Evolutionary conservation across 2,329 filamentous ascomycete species (phyloP).

Genomic region (Microdochium paspali): DNA sequence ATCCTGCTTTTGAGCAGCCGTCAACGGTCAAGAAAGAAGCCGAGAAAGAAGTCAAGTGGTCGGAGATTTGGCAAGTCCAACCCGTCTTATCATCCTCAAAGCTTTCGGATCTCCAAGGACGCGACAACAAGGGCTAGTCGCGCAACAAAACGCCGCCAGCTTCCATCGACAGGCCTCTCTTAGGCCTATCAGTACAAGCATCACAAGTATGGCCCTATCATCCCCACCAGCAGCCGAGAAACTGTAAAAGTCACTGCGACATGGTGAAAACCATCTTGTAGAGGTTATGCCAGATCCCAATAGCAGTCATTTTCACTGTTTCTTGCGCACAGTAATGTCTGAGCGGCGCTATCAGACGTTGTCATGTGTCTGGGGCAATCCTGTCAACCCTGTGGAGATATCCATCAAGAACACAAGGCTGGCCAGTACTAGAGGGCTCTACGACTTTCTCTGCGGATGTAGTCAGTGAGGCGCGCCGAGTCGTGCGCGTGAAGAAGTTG

Average conservation of each 20-base stretch:
- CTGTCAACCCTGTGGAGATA: not conserved
- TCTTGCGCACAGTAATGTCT: not conserved
- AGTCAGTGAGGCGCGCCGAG: not conserved
- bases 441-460: not conserved
- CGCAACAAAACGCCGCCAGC: not conserved
- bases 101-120: not conserved
- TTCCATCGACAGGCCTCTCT: not conserved
- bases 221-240: not conserved
- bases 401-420: not conserved
- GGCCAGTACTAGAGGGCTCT: not conserved
- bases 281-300: not conserved
- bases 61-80: not conserved
- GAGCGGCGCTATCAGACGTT: not conserved
- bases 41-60: not conserved
- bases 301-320: not conserved
- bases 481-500: not conserved
- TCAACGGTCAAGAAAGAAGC: not conserved
- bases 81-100: not conserved
- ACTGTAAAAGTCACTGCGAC: not conserved
- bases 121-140: not conserved
- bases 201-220: not conserved
- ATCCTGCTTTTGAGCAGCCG: not conserved
- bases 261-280: not conserved
- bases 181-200: not conserved
- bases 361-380: not conserved